Evolutionary conservation across 176 grass and related monocot genomes (phyloP).

Genomic region (Oryza rufipogon): DNA sequence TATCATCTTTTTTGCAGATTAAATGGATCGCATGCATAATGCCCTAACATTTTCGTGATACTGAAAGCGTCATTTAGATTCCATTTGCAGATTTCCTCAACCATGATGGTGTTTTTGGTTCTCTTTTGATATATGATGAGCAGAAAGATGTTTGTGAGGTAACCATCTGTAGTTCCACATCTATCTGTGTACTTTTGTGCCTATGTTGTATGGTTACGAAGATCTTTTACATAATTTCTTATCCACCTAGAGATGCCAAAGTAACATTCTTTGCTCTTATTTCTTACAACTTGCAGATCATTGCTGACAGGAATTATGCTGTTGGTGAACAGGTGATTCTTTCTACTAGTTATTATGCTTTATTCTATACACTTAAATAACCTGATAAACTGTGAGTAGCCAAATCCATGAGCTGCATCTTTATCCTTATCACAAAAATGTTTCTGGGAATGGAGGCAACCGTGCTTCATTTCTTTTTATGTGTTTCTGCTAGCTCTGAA

Average conservation of each 20-base stretch:
- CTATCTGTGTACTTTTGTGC: neutral
- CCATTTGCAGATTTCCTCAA: constrained; percentile 99
- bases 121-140: constrained; percentile 61
- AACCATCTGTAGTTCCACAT: constrained; percentile 27
- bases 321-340: constrained; percentile 73
- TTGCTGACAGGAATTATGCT: constrained; percentile 70
- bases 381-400: neutral
- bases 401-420: constrained; percentile 10
- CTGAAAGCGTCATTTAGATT: constrained; percentile 62
- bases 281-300: constrained; percentile 41
- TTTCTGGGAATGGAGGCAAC: neutral
- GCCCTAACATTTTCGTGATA: constrained; percentile 7
- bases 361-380: neutral
- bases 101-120: constrained; percentile 56
- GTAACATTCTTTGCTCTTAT: constrained; percentile 19
- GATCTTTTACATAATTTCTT: constrained; percentile 1
- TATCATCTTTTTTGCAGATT: constrained; percentile 13
- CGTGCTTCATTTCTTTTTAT: neutral
- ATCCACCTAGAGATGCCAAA: neutral
- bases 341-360: constrained; percentile 7
- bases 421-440: neutral
- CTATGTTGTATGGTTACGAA: neutral
- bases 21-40: constrained; percentile 7
- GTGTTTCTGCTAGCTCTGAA: neutral
- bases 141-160: constrained; percentile 73